Conservation (phyloP, 345 rosid genomes). For the Syzygium aqueum region DNA sequence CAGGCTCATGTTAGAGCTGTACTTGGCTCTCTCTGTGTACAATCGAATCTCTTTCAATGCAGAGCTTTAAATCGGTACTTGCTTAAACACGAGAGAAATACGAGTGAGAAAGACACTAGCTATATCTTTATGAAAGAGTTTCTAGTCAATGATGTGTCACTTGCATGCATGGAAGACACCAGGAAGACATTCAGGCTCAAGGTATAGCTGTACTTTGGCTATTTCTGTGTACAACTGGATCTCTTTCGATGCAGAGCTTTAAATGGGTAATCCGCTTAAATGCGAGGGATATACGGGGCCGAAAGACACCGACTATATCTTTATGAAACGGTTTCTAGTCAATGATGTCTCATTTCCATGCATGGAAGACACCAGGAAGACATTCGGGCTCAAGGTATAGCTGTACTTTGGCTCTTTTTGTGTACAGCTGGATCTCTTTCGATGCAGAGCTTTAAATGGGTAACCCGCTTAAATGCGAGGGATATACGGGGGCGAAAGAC, state of each 20-base stretch:
- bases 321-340: background rate
- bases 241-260: background rate
- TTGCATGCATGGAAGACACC: background rate
- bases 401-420: background rate
- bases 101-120: background rate
- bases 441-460: background rate
- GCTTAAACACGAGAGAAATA: background rate
- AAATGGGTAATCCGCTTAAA: background rate
- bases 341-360: background rate
- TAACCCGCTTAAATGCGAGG: background rate
- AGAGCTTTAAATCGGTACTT: background rate
- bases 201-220: background rate
- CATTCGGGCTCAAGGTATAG: background rate
- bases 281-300: background rate
- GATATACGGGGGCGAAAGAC: background rate
- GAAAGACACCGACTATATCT: background rate
- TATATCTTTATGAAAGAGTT: background rate
- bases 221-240: background rate
- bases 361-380: background rate
- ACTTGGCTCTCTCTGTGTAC: background rate
- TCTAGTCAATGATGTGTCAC: background rate
- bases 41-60: background rate
- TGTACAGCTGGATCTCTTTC: background rate
- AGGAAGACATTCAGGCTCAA: background rate
- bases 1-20: background rate